phyloP scores from a whole-genome alignment of 2,329 filamentous ascomycete genomes.

The Aspergillus novoparasiticus region DNA sequence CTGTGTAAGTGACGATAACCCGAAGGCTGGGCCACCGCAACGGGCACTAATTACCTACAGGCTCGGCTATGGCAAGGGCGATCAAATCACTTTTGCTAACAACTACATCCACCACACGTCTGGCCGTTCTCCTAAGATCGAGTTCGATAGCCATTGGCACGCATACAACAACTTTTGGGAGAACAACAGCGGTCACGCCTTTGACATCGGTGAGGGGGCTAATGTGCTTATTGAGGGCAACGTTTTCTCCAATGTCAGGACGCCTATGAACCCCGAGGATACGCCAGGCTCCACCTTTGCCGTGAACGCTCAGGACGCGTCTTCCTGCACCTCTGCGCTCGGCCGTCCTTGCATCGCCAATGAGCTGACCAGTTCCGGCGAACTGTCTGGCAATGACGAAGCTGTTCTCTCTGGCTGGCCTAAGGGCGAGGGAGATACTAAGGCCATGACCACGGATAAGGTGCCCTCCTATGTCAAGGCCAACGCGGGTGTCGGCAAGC shows the following conservation, averaged over 20 bases:
- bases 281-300: conserved; percentile 32
- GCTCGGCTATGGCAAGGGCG: conserved; percentile 57
- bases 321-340: conserved; percentile 27
- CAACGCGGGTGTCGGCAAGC: conserved; percentile 36
- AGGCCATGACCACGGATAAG: conserved; percentile 26
- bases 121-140: conserved; percentile 60
- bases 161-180: conserved; percentile 45
- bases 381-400: conserved; percentile 30
- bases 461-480: conserved; percentile 32
- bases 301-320: conserved; percentile 20
- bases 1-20: conserved; percentile 32
- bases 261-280: conserved; percentile 35
- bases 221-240: conserved; percentile 50
- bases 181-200: conserved; percentile 48
- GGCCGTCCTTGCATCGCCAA: conserved; percentile 34
- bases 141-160: conserved; percentile 57
- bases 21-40: not conserved
- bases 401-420: conserved; percentile 34
- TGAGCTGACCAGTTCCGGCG: conserved; percentile 31
- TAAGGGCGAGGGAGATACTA: conserved; percentile 31
- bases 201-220: conserved; percentile 35
- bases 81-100: conserved; percentile 59
- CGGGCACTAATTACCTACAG: conserved; percentile 14
- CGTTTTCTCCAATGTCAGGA: conserved; percentile 46
- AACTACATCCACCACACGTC: conserved; percentile 63